Evolutionary conservation across 2,329 filamentous ascomycete genomes (phyloP).

Genomic region (Neonectria coccinea): DNA sequence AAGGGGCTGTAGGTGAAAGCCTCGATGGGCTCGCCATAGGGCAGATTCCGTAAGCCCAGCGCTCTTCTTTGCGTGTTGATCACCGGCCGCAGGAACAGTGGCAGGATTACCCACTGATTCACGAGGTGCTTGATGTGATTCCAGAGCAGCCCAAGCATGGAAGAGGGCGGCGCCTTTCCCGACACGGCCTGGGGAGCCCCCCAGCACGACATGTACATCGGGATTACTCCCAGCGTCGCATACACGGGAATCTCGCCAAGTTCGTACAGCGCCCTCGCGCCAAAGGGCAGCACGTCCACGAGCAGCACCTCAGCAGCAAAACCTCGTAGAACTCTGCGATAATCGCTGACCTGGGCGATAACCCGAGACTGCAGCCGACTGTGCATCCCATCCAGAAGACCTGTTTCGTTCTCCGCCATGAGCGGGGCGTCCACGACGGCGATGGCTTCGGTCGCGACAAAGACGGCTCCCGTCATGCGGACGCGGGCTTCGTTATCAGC

Average conservation of each 20-base stretch:
- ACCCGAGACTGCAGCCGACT: slow-evolving; percentile 45
- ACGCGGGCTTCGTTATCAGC: slow-evolving; percentile 51
- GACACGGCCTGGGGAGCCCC: slow-evolving; percentile 49
- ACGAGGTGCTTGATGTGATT: slow-evolving; percentile 47
- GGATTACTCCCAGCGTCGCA: slow-evolving; percentile 55
- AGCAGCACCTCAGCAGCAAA: slow-evolving; percentile 50
- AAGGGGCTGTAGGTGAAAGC: slow-evolving; percentile 52
- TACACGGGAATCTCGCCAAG: slow-evolving; percentile 51
- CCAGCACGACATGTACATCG: slow-evolving; percentile 50
- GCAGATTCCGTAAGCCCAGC: slow-evolving; percentile 45
- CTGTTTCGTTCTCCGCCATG: slow-evolving; percentile 43
- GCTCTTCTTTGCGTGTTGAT: slow-evolving; percentile 48
- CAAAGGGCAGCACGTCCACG: slow-evolving; percentile 54
- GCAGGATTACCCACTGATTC: slow-evolving; percentile 44
- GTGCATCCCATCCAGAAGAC: slow-evolving; percentile 48
- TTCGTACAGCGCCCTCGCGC: slow-evolving; percentile 51
- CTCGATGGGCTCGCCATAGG: slow-evolving; percentile 48
- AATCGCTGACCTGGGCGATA: slow-evolving; percentile 52
- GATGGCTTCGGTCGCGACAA: slow-evolving; percentile 48
- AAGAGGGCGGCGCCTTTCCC: slow-evolving; percentile 47
- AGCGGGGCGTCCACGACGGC: slow-evolving; percentile 49
- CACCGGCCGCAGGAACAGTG: slow-evolving; percentile 44
- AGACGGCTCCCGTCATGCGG: slow-evolving; percentile 49
- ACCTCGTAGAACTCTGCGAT: slow-evolving; percentile 47
- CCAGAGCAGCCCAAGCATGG: slow-evolving; percentile 40